These are phyloP conservation scores for Ajuga reptans DNA, from an alignment of 305 asterid species.

Conservation along the genomic window DNA sequence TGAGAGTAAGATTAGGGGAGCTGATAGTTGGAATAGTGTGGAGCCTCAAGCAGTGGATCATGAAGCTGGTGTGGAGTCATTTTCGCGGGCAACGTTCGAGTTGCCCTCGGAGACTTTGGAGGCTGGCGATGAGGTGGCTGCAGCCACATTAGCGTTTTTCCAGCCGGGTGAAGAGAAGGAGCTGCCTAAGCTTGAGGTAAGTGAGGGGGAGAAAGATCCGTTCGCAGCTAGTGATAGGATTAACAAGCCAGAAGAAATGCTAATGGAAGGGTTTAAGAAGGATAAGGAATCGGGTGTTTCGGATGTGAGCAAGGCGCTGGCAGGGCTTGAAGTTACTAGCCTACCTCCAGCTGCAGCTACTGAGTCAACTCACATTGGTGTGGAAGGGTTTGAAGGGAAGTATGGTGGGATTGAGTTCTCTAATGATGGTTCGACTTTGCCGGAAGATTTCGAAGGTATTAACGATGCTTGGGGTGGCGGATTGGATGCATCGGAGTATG, in stretches of 20 bases:
- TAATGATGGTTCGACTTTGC: constrained; percentile 61
- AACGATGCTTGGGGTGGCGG: constrained; percentile 96
- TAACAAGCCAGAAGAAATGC: constrained; percentile 63
- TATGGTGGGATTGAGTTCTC: constrained; percentile 88
- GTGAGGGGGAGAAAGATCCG: constrained; percentile 75
- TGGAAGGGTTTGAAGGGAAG: constrained; percentile 88
- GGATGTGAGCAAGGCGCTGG: constrained; percentile 66
- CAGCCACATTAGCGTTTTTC: constrained; percentile 43
- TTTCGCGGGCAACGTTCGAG: constrained; percentile 52
- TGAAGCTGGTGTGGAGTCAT: constrained; percentile 50
- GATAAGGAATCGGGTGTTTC: constrained; percentile 51
- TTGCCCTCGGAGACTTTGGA: constrained; percentile 72
- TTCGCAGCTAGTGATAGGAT: constrained; percentile 88
- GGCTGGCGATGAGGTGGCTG: constrained; percentile 75
- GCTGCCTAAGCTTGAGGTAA: constrained; percentile 41
- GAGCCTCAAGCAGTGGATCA: constrained; percentile 56
- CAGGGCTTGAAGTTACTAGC: constrained; percentile 73
- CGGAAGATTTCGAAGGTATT: constrained; percentile 82
- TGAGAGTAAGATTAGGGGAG: constrained; percentile 82
- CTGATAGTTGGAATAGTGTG: constrained; percentile 57
- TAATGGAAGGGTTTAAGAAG: constrained; percentile 80
- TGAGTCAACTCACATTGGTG: constrained; percentile 79
- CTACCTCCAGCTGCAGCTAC: constrained; percentile 88
- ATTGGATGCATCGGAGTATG: constrained; percentile 81
- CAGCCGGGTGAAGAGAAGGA: constrained; percentile 62